Conservation (phyloP, 176 grass and related monocot genomes). For the Aegilops speltoides region DNA sequence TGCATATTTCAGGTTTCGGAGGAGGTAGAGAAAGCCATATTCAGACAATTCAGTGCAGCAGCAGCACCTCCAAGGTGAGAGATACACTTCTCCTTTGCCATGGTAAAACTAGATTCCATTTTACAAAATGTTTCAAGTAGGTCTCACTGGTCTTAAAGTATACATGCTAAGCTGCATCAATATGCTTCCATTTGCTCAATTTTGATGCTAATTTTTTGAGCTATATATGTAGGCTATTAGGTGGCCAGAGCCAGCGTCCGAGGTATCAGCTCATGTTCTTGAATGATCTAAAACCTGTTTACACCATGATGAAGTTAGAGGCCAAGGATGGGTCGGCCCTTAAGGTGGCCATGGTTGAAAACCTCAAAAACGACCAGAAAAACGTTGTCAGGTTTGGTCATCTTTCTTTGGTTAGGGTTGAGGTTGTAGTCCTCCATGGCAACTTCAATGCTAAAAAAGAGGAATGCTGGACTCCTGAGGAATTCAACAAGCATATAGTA, state of each 20-base stretch:
- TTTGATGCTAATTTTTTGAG: neutral
- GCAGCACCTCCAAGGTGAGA: conserved; percentile 45
- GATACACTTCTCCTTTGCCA: neutral
- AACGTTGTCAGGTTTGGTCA: conserved; percentile 25
- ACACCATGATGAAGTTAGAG: conserved; percentile 50
- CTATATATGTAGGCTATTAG: conserved; percentile 33
- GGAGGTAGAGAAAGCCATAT: conserved; percentile 41
- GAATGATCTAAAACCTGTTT: conserved; percentile 37
- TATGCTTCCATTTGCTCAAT: neutral
- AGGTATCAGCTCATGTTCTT: conserved; percentile 40
- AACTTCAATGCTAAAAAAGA: conserved; percentile 48
- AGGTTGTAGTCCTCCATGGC: conserved; percentile 56
- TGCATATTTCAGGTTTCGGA: conserved; percentile 43
- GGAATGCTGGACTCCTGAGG: conserved; percentile 48
- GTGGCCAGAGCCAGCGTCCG: conserved; percentile 10
- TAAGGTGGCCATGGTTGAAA: conserved; percentile 49
- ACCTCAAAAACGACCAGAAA: conserved; percentile 4
- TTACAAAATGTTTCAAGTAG: neutral
- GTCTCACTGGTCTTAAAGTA: neutral
- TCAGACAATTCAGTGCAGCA: conserved; percentile 26
- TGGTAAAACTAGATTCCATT: neutral
- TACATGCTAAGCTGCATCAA: neutral
- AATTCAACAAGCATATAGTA: conserved; percentile 52
- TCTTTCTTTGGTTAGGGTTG: conserved; percentile 50
- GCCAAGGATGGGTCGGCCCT: conserved; percentile 28